Conservation (phyloP, 1,139 yeast genomes). For the Hyphopichia wangnamkhiaoensis region DNA sequence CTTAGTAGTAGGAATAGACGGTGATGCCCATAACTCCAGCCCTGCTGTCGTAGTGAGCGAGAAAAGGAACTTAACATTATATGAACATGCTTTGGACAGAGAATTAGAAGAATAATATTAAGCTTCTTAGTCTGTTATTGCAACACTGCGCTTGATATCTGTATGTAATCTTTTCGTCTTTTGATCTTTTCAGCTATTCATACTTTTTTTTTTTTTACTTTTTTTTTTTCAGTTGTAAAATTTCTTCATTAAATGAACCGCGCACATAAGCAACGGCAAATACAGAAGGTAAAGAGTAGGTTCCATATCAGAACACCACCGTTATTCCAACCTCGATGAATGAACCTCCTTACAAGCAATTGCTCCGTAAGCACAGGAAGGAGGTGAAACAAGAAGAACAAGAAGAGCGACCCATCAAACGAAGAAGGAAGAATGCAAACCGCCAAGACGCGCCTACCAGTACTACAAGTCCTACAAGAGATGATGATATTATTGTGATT, state of each 20-base stretch:
- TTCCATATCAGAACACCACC: neutral
- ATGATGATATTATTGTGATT: conserved; percentile 6
- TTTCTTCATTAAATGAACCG: too few relatives aligned
- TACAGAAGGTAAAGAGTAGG: neutral
- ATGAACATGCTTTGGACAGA: conserved; percentile 1
- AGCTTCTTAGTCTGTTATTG: too few relatives aligned
- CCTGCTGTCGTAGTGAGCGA: conserved; percentile 3
- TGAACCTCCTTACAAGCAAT: conserved; percentile 9
- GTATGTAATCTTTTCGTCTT: neutral
- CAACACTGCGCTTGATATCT: too few relatives aligned
- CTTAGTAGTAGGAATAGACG: neutral
- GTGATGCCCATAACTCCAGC: conserved; percentile 1
- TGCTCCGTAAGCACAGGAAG: conserved; percentile 1
- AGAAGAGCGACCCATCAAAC: conserved; percentile 6
- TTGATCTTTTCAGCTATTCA: neutral
- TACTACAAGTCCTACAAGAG: neutral
- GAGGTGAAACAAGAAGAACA: conserved; percentile 1
- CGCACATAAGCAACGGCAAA: neutral
- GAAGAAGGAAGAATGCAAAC: conserved; percentile 4
- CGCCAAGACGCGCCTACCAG: too few relatives aligned
- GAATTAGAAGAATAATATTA: too few relatives aligned
- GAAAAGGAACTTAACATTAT: neutral
- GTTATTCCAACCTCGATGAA: conserved; percentile 5
- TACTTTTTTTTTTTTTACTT: too few relatives aligned
- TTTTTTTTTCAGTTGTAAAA: too few relatives aligned